Conservation (phyloP, 1,139 yeast species). For the Magnusiomyces fungicola region DNA sequence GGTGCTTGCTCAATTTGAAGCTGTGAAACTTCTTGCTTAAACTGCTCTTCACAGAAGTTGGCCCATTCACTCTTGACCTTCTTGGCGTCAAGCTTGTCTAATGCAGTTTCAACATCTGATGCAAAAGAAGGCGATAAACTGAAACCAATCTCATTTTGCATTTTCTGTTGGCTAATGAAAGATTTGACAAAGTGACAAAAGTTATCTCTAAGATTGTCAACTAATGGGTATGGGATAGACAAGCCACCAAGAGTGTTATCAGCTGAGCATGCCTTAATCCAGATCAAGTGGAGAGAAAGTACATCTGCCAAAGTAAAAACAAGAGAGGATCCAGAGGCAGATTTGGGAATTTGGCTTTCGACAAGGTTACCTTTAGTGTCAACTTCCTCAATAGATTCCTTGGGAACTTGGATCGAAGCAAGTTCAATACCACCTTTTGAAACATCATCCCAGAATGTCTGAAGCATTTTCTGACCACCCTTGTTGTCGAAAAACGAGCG, state of each 20-base stretch:
- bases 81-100: constrained; percentile 13
- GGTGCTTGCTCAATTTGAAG: too few species aligned
- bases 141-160: constrained; percentile 4
- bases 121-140: constrained; percentile 4
- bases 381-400: constrained; percentile 17
- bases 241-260: constrained; percentile 21
- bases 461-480: constrained; percentile 11
- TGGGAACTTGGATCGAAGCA: constrained; percentile 13
- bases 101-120: constrained; percentile 11
- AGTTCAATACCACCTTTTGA: constrained; percentile 14
- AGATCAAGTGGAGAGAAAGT: constrained; percentile 20
- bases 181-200: constrained; percentile 19
- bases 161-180: constrained; percentile 9
- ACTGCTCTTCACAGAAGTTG: not conserved
- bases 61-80: constrained; percentile 12
- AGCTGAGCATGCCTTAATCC: constrained; percentile 22
- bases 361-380: constrained; percentile 6
- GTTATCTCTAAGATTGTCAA: constrained; percentile 16
- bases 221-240: constrained; percentile 20
- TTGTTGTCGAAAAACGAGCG: constrained; percentile 20
- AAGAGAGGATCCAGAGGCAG: not conserved
- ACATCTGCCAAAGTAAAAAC: constrained; percentile 18
- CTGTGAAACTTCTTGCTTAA: not conserved
- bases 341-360: not conserved
- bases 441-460: constrained; percentile 1